Conservation (phyloP, 441 rosid genomes). For the Euphorbia celastroides region DNA sequence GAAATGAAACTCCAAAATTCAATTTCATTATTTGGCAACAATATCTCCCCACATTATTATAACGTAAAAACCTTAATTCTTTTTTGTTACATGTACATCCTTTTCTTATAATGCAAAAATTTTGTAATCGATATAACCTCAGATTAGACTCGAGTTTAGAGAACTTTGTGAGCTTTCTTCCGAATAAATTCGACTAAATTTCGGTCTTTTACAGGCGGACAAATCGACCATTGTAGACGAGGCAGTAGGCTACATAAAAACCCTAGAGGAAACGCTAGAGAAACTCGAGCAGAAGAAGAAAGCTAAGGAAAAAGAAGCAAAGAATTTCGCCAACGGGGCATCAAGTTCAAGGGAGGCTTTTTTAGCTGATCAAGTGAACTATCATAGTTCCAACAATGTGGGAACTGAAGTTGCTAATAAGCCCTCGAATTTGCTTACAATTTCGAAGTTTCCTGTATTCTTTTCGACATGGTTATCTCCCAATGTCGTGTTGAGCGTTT, state of each 20-base stretch:
- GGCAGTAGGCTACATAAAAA: constrained; percentile 54
- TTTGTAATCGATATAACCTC: too few species aligned
- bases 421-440: constrained; percentile 19
- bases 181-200: background rate
- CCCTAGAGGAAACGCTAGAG: constrained; percentile 46
- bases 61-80: too few species aligned
- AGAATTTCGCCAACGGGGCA: constrained; percentile 23
- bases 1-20: background rate
- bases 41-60: background rate
- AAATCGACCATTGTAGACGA: constrained; percentile 80
- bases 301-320: constrained; percentile 36
- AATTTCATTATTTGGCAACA: background rate
- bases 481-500: constrained; percentile 60
- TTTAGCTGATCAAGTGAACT: constrained; percentile 48
- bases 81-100: too few species aligned
- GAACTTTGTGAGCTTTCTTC: too few species aligned
- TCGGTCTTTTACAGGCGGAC: constrained; percentile 44
- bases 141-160: too few species aligned
- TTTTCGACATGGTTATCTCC: constrained; percentile 70
- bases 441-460: constrained; percentile 22
- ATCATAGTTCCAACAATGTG: constrained; percentile 19
- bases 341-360: constrained; percentile 47
- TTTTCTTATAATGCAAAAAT: too few species aligned
- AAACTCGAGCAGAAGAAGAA: constrained; percentile 50
- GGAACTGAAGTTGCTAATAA: background rate